Evolutionary conservation across 2,329 filamentous ascomycete genomes (phyloP).

Genomic region (Gaeumannomyces sp.): DNA sequence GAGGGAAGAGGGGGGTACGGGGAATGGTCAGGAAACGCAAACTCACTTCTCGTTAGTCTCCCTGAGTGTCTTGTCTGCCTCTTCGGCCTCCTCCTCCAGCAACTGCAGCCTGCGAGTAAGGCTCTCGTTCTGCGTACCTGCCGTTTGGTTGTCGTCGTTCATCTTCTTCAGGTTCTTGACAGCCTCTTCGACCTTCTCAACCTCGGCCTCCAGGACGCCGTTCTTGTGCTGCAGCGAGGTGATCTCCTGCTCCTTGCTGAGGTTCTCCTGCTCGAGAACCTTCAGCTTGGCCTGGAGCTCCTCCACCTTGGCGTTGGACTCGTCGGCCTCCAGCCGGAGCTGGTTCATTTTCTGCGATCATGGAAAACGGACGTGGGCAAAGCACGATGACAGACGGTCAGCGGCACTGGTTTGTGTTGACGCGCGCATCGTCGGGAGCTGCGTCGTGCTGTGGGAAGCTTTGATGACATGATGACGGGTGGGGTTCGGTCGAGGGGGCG

Average conservation of each 20-base stretch:
- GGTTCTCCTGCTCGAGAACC: constrained; percentile 83
- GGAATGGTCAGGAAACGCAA: constrained; percentile 9
- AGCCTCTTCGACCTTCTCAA: constrained; percentile 82
- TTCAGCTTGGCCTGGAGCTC: constrained; percentile 87
- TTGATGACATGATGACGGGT: constrained; percentile 10
- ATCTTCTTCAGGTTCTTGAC: constrained; percentile 85
- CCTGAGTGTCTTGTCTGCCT: constrained; percentile 90
- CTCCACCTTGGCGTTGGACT: constrained; percentile 72
- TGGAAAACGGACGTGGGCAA: constrained; percentile 2
- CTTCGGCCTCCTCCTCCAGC: constrained; percentile 95
- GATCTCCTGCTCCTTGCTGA: constrained; percentile 96
- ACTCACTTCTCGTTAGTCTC: constrained; percentile 98
- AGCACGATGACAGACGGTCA: constrained; percentile 11
- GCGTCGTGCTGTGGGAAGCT: constrained; percentile 15
- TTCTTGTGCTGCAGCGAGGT: constrained; percentile 96
- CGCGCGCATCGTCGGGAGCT: constrained; percentile 9
- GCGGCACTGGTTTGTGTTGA: neutral
- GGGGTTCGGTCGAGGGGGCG: neutral
- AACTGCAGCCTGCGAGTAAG: constrained; percentile 89
- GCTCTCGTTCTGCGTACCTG: constrained; percentile 85
- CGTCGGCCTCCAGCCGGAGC: constrained; percentile 90
- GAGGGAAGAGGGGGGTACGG: neutral
- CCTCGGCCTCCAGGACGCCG: constrained; percentile 78
- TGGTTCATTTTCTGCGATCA: constrained; percentile 76
- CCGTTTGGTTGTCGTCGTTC: constrained; percentile 73